Evolutionary conservation across 768 basidiomycete genomes (phyloP), one percentile per base, ranked within the genome.

Genomic region (Leccinum subtestaceum): DNA sequence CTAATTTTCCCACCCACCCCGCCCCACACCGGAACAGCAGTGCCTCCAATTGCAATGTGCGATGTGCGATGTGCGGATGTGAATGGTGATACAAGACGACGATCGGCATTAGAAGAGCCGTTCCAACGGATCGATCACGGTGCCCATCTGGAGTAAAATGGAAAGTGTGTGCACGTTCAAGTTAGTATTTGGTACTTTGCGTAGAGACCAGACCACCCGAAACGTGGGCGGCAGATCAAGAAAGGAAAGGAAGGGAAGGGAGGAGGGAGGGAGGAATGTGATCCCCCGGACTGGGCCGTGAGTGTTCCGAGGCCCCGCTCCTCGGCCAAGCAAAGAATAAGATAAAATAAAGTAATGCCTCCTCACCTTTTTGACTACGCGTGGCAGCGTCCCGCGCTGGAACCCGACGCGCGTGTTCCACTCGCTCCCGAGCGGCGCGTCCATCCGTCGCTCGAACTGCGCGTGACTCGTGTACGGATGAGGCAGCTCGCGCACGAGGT

Each of bases 391-490:
- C 58, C 82, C 90, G 60, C 85, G 78, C 75, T 93, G 91, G 81
- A 93, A 91, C 3, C 79, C 88, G n/a, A n/a, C n/a, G n/a, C n/a
- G n/a, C n/a, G n/a, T n/a, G n/a, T n/a, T n/a, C n/a, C n/a, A n/a
- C n/a, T n/a, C n/a, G n/a, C n/a, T n/a, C n/a, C n/a, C n/a, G 29
- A 98, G 66, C 6, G 95, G 95, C 32, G 77, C 81, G 45, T 87
- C 84, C 79, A 97, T 85, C 61, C 82, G 83, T 34, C 88, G 85
- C 75, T 97, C 95, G 68, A 89, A 98, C n/a, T n/a, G n/a, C n/a
- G n/a, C n/a, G n/a, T n/a, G n/a, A 73, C 89, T 91, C 9, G 96
- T 98, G 70, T 94, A 98, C 3, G 96, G 97, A 74, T 89, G 90
- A 3, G 97, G 97, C 48, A 99, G 74, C 70, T 98, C 95, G 73